A percentile compares a stretch with the other conserved stretches of the same genome.
phyloP scores from a whole-genome alignment of 2,329 filamentous ascomycete species.

The Diplodia intermedia region DNA sequence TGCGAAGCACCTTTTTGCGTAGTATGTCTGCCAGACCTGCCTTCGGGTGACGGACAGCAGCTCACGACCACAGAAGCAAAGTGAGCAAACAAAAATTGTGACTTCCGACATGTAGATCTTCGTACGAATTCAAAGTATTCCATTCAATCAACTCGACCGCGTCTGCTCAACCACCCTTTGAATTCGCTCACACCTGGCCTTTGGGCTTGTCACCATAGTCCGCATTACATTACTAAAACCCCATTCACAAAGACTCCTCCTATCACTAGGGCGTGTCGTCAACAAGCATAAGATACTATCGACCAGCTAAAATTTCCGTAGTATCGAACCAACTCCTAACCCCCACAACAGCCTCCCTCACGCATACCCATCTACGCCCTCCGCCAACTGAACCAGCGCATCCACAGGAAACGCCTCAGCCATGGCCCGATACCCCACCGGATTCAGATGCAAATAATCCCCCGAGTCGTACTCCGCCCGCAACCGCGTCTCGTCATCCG shows the following conservation, averaged over 20 bases:
- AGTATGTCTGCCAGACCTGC: slow-evolving; percentile 45
- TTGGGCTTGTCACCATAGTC: background rate
- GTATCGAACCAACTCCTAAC: background rate
- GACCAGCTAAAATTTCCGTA: background rate
- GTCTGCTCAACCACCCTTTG: background rate
- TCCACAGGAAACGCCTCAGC: slow-evolving; percentile 65
- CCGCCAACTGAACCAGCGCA: slow-evolving; percentile 53
- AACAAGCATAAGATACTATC: background rate
- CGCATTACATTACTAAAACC: background rate
- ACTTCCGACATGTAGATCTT: slow-evolving; percentile 14
- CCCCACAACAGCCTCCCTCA: background rate
- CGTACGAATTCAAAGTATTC: slow-evolving; percentile 15
- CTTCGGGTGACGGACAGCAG: background rate
- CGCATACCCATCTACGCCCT: slow-evolving; percentile 9
- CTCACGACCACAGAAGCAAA: slow-evolving; percentile 30
- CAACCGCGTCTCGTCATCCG: slow-evolving; percentile 57
- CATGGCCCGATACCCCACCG: slow-evolving; percentile 64
- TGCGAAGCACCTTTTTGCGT: slow-evolving; percentile 78
- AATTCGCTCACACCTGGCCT: background rate
- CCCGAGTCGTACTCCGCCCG: slow-evolving; percentile 63
- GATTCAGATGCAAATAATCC: slow-evolving; percentile 70
- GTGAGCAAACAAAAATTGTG: slow-evolving; percentile 25
- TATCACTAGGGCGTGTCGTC: background rate
- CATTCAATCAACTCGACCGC: background rate
- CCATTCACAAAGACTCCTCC: background rate